Base-by-base conservation (phyloP, 148 eudicot genomes). In the Pharnaceum exiguum region DNA sequence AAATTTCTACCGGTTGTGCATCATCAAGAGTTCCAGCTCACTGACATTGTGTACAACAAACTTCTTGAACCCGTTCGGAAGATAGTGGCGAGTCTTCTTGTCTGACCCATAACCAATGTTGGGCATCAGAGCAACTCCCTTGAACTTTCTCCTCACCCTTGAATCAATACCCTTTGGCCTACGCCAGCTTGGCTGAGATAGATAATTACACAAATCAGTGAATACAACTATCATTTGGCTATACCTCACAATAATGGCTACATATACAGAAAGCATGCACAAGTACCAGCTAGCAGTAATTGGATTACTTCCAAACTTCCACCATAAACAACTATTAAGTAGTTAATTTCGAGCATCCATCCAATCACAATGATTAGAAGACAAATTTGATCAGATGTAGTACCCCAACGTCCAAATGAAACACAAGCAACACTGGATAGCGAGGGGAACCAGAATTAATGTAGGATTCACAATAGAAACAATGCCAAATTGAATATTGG, bases 81-180 rank as follows among this genome's bases (percentile, higher is more conserved):
- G 85, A 43, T 66, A 77, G 73, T 80, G 79, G 3, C 75, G 76
- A 2, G 81, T 80, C 72, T 80, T 80, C 68, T 77, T 80, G 73
- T 80, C 85, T 22, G 85, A 77, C 1, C 82, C 85, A 11, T 77
- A 80, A 15, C 82, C 85, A 27, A 77, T 74, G 60, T 77, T 77
- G 46, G 85, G 85, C 85, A 80, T 74, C 42, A 73, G 49, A 2
- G 58, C 63, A 27, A 57, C 53, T 63, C 85, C 85, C 65, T 80
- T 80, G 68, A 80, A 80, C 75, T 80, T 80, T 18, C 85, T 77
- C 61, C 82, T 74, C 16, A 80, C 81, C 2, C 79, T 32, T 2
- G 85, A 80, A 22, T 80, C 85, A 61, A 80, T 80, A 74, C 77
- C 79, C 79, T 80, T 77, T 1, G 85, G 85, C 45, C 81, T 70